Evolutionary conservation across 163 green algal genomes (phyloP).

Genomic region (Scenedesmus sp.): DNA sequence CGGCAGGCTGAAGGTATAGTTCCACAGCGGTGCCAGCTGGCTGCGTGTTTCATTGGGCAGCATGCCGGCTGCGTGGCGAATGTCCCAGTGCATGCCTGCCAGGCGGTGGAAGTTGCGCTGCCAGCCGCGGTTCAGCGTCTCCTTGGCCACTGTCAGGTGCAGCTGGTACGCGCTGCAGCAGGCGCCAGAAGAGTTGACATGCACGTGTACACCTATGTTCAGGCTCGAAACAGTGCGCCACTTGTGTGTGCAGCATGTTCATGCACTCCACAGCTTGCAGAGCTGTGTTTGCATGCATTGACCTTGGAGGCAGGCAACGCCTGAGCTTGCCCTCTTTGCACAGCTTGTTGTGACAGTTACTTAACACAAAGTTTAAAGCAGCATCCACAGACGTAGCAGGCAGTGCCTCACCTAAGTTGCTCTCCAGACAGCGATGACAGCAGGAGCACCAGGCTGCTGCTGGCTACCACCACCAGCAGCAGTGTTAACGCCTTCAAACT

Average conservation of each 20-base stretch:
- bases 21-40: slow-evolving; percentile 33
- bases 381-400: too few species aligned
- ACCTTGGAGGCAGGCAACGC: too few species aligned
- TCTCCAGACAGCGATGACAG: slow-evolving; percentile 16
- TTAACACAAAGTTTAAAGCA: too few species aligned
- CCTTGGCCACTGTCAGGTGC: slow-evolving; percentile 8
- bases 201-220: not conserved
- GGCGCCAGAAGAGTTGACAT: not conserved
- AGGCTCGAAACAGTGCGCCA: not conserved
- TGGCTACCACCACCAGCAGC: slow-evolving; percentile 23
- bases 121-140: slow-evolving; percentile 31
- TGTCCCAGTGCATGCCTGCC: slow-evolving; percentile 39
- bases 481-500: not conserved
- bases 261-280: not conserved
- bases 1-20: slow-evolving; percentile 37
- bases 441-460: slow-evolving; percentile 11
- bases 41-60: slow-evolving; percentile 32
- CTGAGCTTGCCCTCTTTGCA: too few species aligned
- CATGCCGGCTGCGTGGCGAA: not conserved
- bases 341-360: not conserved
- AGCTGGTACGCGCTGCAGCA: slow-evolving; percentile 9
- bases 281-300: not conserved
- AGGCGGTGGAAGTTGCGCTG: slow-evolving; percentile 48
- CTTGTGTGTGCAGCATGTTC: not conserved
- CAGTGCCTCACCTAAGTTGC: slow-evolving; percentile 8